A percentile compares a stretch with the other conserved stretches of the same genome.
Conservation (phyloP, 2,329 filamentous ascomycete genomes). For the Leptoxyphium fumago region DNA sequence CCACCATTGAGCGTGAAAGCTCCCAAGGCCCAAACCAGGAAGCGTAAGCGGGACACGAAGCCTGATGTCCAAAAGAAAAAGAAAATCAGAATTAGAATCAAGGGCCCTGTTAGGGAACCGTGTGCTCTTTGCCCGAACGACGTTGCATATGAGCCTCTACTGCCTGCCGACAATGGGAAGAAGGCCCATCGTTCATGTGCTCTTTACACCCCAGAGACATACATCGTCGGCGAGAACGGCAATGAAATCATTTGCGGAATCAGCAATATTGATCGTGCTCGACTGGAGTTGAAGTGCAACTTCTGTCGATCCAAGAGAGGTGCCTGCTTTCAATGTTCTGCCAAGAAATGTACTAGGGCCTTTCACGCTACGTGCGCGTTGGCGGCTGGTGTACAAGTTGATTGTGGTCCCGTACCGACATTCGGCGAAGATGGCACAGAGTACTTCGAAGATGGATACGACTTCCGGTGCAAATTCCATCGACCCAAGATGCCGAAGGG, state of each 20-base stretch:
- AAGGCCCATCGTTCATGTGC: constrained; percentile 82
- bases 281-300: constrained; percentile 82
- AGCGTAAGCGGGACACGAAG: constrained; percentile 49
- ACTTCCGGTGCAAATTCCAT: constrained; percentile 91
- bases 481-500: constrained; percentile 74
- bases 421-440: constrained; percentile 83
- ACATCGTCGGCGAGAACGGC: constrained; percentile 55
- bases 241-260: constrained; percentile 65
- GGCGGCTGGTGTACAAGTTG: constrained; percentile 80
- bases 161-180: constrained; percentile 75
- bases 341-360: constrained; percentile 81
- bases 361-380: constrained; percentile 94
- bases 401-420: constrained; percentile 71
- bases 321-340: constrained; percentile 93
- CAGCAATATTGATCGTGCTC: constrained; percentile 68
- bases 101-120: constrained; percentile 56
- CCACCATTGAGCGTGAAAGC: constrained; percentile 61
- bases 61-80: constrained; percentile 48
- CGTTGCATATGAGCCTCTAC: constrained; percentile 62
- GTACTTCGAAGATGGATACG: constrained; percentile 81
- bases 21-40: constrained; percentile 45
- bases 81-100: constrained; percentile 62
- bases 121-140: constrained; percentile 91
- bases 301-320: constrained; percentile 89
- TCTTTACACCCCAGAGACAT: constrained; percentile 82